Evolutionary conservation across 164 flowering plant species (phyloP).

Genomic region (Nelumbo lutea): DNA sequence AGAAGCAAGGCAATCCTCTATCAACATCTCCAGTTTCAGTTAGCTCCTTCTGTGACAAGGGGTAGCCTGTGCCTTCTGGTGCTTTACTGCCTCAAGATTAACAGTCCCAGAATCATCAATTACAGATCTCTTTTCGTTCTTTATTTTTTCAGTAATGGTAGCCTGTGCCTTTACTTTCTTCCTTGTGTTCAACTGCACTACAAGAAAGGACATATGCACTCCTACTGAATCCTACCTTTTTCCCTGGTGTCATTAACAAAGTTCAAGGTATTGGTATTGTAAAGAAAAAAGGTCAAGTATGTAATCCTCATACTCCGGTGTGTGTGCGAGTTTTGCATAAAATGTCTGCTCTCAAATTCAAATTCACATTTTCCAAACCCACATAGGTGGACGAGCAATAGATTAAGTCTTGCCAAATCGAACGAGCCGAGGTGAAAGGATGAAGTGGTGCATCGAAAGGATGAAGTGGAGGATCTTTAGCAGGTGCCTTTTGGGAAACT

Average conservation of each 20-base stretch:
- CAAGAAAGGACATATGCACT: constrained; percentile 41
- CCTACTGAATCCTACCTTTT: constrained; percentile 42
- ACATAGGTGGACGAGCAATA: too few species aligned
- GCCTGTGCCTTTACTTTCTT: constrained; percentile 10
- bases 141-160: constrained; percentile 28
- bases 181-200: constrained; percentile 30
- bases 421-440: too few species aligned
- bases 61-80: constrained; percentile 14
- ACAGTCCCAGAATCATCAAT: constrained; percentile 30
- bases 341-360: too few species aligned
- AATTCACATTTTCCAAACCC: too few species aligned
- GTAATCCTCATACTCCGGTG: too few species aligned
- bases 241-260: constrained; percentile 44
- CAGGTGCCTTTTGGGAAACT: too few species aligned
- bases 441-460: too few species aligned
- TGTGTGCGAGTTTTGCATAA: too few species aligned
- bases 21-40: constrained; percentile 37
- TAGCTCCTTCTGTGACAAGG: constrained; percentile 42
- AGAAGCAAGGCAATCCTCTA: constrained; percentile 36
- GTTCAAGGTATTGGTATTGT: constrained; percentile 41
- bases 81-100: constrained; percentile 37
- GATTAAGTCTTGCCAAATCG: background rate
- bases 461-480: too few species aligned
- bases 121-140: constrained; percentile 34
- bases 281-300: constrained; percentile 15